Conservation (phyloP, 805 yeast species). For the Candida corydali region DNA sequence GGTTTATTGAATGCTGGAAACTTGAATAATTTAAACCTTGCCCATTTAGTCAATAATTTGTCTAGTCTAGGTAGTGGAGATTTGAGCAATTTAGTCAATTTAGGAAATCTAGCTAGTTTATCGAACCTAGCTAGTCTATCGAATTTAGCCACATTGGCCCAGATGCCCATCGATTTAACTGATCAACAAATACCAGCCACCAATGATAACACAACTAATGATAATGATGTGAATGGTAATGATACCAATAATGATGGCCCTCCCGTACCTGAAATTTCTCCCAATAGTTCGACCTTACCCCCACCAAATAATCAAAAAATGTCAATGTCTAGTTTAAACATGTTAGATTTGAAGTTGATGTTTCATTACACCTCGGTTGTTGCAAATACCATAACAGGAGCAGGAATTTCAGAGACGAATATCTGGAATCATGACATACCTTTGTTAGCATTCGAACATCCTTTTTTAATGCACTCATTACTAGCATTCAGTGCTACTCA, state of each 20-base stretch:
- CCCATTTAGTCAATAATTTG: constrained; percentile 39
- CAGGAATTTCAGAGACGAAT: constrained; percentile 81
- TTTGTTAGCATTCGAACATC: constrained; percentile 78
- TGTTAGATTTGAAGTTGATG: constrained; percentile 77
- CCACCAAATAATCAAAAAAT: constrained; percentile 2
- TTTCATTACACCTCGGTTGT: constrained; percentile 84
- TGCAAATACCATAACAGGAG: constrained; percentile 82
- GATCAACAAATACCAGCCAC: constrained; percentile 14
- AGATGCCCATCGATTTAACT: constrained; percentile 36
- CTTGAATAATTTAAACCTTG: constrained; percentile 37
- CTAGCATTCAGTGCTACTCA: constrained; percentile 93
- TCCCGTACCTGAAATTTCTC: constrained; percentile 16
- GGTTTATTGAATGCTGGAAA: constrained; percentile 32
- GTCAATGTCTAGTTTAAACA: constrained; percentile 41
- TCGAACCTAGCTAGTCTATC: constrained; percentile 37
- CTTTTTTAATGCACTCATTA: constrained; percentile 88
- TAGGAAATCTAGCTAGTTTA: constrained; percentile 12
- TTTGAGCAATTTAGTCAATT: constrained; percentile 15
- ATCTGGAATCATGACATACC: constrained; percentile 91
- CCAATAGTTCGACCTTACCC: constrained; percentile 15
- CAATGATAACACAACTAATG: background rate
- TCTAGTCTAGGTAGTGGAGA: constrained; percentile 27
- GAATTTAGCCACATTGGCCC: constrained; percentile 40
- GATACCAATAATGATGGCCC: background rate
- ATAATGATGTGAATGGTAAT: no score